A percentile compares a stretch with the other conserved stretches of the same genome.
Conservation (phyloP, 208 protist genomes). For the Kentomonas sorsogonicus region DNA sequence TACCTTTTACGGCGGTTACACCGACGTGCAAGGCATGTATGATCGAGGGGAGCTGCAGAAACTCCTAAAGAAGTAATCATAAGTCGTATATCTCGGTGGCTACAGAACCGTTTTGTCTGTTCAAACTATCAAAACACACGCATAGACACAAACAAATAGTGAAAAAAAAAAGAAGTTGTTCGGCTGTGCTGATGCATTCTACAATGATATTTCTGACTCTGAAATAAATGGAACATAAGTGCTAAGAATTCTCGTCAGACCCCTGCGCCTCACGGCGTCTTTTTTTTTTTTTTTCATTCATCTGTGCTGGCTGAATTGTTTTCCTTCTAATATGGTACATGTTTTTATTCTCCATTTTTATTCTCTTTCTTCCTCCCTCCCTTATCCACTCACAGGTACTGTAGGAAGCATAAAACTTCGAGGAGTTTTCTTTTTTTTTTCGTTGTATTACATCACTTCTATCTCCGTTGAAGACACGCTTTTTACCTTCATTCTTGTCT, state of each 20-base stretch:
- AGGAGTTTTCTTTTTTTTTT: slow-evolving; percentile 1
- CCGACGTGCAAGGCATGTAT: slow-evolving; percentile 37
- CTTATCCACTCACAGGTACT: no score
- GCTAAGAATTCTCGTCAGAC: no score
- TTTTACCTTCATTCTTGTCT: slow-evolving; percentile 3
- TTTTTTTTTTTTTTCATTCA: slow-evolving; percentile 11
- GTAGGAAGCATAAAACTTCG: no score
- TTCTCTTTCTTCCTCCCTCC: no score
- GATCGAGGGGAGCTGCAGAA: slow-evolving; percentile 40
- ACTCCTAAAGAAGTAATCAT: slow-evolving; percentile 20
- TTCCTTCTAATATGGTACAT: not conserved
- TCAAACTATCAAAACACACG: not conserved
- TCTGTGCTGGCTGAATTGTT: not conserved
- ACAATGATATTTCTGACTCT: no score
- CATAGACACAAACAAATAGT: no score
- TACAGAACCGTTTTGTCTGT: not conserved
- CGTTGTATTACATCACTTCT: slow-evolving; percentile 1
- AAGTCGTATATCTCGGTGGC: not conserved
- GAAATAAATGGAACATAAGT: no score
- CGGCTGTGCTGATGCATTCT: no score
- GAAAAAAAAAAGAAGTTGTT: no score
- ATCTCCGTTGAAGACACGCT: slow-evolving; percentile 2
- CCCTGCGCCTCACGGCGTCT: not conserved
- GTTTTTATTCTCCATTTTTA: no score
- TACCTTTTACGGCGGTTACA: slow-evolving; percentile 63